Evolutionary conservation across 495 filamentous ascomycete genomes (phyloP), one percentile per base, ranked within the genome.

Genomic region (Penicillium canariense): DNA sequence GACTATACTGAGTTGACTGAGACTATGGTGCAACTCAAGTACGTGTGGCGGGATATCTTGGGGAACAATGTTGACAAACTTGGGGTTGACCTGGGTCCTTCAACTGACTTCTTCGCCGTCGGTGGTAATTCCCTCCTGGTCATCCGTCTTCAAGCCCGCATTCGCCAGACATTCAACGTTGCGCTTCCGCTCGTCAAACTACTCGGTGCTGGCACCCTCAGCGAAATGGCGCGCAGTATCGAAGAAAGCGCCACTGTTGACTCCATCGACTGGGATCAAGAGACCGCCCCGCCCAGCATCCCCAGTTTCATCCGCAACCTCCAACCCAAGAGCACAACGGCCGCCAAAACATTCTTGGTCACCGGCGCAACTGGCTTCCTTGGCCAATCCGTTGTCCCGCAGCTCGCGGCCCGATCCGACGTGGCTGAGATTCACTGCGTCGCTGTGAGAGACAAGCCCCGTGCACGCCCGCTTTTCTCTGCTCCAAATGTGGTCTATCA

Each of bases 41-140:
- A 38, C 28, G 35, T 72, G 6, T 74, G 71, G 71, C 42, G 38
- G 32, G 54, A 65, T 11, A 59, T 70, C 12, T 52, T 74, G 1
- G 23, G 26, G 25, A 47, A 43, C 7, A 43, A 10, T 60, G 55
- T 49, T 28, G 50, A 20, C 2, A 56, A 39, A 52, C 49, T 52
- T 10, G 49, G 49, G 11, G 9, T 52, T 31, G 54, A 15, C 53
- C 58, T 47, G 32, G 51, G 43, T 47, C 58, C 48, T 28, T 60
- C 20, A 48, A 68, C 63, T 25, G 50, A 55, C 30, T 75, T 75
- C 50, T 73, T 75, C 61, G 2, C 4, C 0, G 36, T 65, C 23
- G 72, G 72, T 7, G 72, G 72, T 8, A 70, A 67, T 55, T 72
- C 68, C 20, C 44, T 75, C 4, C 58, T 69, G 7, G 17, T 69